Base-by-base conservation (phyloP, 2,329 filamentous ascomycete genomes). In the Xylariomycetidae sp. region DNA sequence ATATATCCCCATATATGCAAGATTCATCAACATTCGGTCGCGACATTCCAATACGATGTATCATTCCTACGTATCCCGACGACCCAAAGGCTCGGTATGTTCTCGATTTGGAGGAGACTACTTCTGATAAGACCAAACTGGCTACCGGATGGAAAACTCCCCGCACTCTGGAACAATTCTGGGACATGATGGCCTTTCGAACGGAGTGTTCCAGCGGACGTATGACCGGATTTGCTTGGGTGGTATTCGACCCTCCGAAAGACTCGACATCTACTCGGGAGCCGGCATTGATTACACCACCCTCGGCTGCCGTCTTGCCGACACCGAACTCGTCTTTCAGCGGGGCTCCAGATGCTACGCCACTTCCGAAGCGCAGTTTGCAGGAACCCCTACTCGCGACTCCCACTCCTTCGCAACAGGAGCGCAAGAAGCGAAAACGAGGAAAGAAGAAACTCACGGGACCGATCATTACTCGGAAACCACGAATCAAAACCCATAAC, bases 121-220 rank as follows among this genome's bases (percentile, higher is more conserved):
- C 76, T 19, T 67, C 73, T 2, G 62, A 62, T 5, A 63, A 63
- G 34, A 62, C 72, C 44, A 73, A 75, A 44, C 70, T 66, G 17
- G 63, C 65, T 3, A 84, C 84, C 0, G 70, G 76, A 36, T 98
- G 92, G 92, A 84, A 79, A 54, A 88, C 83, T 39, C 79, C 95
- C 16, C 81, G 74, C 54, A 84, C 79, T 0, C 64, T 98, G 25
- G 85, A 89, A n/a, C 80, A 89, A 47, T 98, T 98, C 53, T 98
- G 92, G 92, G 92, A 98, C 42, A 84, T 94, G 73, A 96, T 98
- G 90, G 82, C 89, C 0, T 96, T 85, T 54, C 73, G 92, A 36
- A 92, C 96, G 56, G 92, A 98, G 54, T 98, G 92, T 53, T 95
- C 89, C 1, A 86, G 88, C 20, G 93, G 92, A 0, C 74, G 89